Percentiles rank a stretch among this genome's conserved stretches.
Evolutionary conservation across 352 stramenopile species (phyloP).

Genomic region (Pythium vanterpoolii): DNA sequence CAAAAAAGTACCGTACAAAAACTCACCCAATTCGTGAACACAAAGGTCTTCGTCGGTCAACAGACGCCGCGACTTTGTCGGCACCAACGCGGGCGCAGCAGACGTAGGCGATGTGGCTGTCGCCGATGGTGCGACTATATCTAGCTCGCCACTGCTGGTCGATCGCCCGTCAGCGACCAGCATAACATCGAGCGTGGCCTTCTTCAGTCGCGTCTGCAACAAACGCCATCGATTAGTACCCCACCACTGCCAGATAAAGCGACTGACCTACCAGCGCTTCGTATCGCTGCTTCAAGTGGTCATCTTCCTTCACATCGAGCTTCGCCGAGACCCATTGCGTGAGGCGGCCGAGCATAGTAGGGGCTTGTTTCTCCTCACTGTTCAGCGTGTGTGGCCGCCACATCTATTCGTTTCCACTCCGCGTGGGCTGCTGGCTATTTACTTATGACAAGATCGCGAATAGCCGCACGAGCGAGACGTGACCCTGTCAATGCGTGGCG

Average conservation of each 20-base stretch:
- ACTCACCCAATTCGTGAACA: conserved; percentile 61
- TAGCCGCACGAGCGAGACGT: conserved; percentile 3
- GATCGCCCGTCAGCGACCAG: conserved; percentile 28
- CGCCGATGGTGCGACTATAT: conserved; percentile 7
- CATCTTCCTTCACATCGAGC: conserved; percentile 50
- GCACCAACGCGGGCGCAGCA: neutral
- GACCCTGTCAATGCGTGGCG: neutral
- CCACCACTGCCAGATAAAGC: neutral
- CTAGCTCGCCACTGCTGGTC: conserved; percentile 18
- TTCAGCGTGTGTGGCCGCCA: neutral
- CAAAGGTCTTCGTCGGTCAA: conserved; percentile 56
- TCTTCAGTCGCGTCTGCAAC: conserved; percentile 57
- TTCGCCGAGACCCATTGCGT: conserved; percentile 63
- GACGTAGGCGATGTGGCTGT: conserved; percentile 12
- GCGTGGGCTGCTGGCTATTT: neutral
- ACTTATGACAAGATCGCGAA: conserved; percentile 17
- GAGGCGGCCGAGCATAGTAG: conserved; percentile 57
- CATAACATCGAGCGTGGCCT: conserved; percentile 55
- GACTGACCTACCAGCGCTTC: conserved; percentile 47
- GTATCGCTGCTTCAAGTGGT: conserved; percentile 51
- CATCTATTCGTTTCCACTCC: neutral
- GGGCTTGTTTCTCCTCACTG: neutral
- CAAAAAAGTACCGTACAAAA: neutral
- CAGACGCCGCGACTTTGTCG: conserved; percentile 13
- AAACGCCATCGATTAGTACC: neutral